phyloP scores from a whole-genome alignment of 306 rosid genomes.

The Rosa lucieae region DNA sequence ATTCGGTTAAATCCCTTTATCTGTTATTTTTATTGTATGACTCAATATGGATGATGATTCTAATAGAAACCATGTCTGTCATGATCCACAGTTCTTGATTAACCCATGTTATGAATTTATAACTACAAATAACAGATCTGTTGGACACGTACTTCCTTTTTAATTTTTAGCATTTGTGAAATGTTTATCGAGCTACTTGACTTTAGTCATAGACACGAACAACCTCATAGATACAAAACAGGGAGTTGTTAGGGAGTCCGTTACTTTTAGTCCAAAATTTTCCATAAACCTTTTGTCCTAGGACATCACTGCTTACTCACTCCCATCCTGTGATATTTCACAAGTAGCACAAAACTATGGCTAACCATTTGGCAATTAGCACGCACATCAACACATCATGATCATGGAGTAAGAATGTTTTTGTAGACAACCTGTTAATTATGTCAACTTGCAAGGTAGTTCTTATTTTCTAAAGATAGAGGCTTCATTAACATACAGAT shows the following conservation, averaged over 20 bases:
- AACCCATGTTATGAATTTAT: background rate
- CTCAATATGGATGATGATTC: background rate
- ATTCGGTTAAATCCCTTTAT: background rate
- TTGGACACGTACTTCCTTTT: background rate
- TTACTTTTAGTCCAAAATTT: too few relatives aligned
- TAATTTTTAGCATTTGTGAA: too few relatives aligned
- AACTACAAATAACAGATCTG: background rate
- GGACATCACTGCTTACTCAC: too few relatives aligned
- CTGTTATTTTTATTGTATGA: background rate
- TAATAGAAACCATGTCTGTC: background rate
- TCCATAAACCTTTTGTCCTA: too few relatives aligned
- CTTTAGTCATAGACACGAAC: background rate
- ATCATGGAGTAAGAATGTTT: too few relatives aligned
- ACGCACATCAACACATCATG: background rate
- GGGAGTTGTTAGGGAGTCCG: background rate
- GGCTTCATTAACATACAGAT: too few relatives aligned
- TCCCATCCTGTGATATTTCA: background rate
- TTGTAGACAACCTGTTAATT: too few relatives aligned
- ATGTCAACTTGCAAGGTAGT: too few relatives aligned
- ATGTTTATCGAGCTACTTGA: too few relatives aligned
- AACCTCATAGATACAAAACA: background rate
- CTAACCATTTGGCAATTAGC: background rate
- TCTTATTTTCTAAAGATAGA: too few relatives aligned
- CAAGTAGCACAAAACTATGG: background rate
- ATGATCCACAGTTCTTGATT: background rate